Evolutionary conservation across 169 alveolate genomes (phyloP).

Genomic region (Cryptosporidium viatorum): DNA sequence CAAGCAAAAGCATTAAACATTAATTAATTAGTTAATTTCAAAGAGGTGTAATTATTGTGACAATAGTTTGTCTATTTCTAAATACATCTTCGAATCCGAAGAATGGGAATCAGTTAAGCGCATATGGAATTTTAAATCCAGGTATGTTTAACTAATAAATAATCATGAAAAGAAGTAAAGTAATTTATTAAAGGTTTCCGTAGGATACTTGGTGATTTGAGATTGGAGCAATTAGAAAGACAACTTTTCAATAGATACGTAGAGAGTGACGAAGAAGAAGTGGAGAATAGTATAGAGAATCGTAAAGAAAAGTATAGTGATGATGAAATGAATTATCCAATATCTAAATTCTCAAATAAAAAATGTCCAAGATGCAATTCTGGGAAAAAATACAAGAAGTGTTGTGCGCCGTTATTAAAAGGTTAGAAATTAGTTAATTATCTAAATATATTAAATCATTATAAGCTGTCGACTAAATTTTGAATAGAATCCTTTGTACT

Average conservation of each 20-base stretch:
- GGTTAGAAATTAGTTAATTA: not conserved
- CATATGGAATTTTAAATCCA: slow-evolving; percentile 63
- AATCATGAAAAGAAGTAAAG: not conserved
- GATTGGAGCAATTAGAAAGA: slow-evolving; percentile 55
- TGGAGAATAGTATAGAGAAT: not conserved
- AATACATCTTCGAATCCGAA: slow-evolving; percentile 42
- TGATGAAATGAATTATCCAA: slow-evolving; percentile 61
- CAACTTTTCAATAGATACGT: slow-evolving; percentile 42
- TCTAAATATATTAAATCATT: not conserved
- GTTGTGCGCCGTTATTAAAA: slow-evolving; percentile 46
- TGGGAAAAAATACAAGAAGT: slow-evolving; percentile 60
- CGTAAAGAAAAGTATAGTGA: slow-evolving; percentile 36
- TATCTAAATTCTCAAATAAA: slow-evolving; percentile 67
- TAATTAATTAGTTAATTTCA: not conserved
- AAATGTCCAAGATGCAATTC: slow-evolving; percentile 73
- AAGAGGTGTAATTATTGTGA: slow-evolving; percentile 43
- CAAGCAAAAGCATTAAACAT: not conserved
- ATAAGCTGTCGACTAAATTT: slow-evolving; percentile 37
- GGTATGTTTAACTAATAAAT: slow-evolving; percentile 19
- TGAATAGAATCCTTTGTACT: slow-evolving; percentile 49
- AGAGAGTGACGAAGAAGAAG: slow-evolving; percentile 16
- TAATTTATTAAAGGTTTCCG: slow-evolving; percentile 18
- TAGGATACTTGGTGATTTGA: slow-evolving; percentile 60
- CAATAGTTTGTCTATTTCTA: slow-evolving; percentile 39
- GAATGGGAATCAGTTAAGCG: slow-evolving; percentile 21